Percentiles rank a stretch among this genome's conserved stretches.
Conservation (phyloP, 345 rosid genomes). For the Bretschneidera sinensis region DNA sequence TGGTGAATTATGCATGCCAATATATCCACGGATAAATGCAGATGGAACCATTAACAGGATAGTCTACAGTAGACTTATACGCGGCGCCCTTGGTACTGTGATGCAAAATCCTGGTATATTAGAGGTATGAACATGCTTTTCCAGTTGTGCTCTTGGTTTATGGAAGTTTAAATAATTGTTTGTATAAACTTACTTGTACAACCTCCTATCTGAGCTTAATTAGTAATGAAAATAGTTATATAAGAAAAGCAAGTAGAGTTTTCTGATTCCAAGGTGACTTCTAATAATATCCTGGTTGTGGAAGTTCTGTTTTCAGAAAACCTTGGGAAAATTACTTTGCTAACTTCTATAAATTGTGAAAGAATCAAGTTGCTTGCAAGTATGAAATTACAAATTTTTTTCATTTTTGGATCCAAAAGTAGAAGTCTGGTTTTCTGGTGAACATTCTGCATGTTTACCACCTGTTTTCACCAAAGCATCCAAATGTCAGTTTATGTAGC, state of each 20-base stretch:
- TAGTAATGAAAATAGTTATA: too few relatives aligned
- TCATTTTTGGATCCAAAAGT: too few relatives aligned
- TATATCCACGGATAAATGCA: constrained; percentile 90
- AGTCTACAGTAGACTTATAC: constrained; percentile 70
- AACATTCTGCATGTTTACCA: not conserved
- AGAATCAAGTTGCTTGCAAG: not conserved
- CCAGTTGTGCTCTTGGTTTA: constrained; percentile 7
- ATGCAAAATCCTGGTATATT: constrained; percentile 86
- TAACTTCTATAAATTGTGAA: too few relatives aligned
- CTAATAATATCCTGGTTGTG: too few relatives aligned
- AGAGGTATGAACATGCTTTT: constrained; percentile 60
- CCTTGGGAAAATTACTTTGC: too few relatives aligned
- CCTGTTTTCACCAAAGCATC: not conserved
- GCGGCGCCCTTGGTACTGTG: constrained; percentile 76
- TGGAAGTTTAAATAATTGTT: not conserved
- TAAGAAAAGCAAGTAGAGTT: not conserved
- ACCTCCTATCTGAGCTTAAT: not conserved
- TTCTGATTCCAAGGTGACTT: too few relatives aligned
- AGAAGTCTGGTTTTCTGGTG: too few relatives aligned
- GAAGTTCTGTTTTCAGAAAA: too few relatives aligned
- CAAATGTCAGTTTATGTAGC: not conserved
- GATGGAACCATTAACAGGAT: constrained; percentile 68
- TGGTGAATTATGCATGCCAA: constrained; percentile 42
- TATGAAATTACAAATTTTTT: too few relatives aligned
- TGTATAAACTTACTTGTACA: not conserved